phyloP scores from a whole-genome alignment of 495 filamentous ascomycete genomes.

The Penicillium bialowiezense region DNA sequence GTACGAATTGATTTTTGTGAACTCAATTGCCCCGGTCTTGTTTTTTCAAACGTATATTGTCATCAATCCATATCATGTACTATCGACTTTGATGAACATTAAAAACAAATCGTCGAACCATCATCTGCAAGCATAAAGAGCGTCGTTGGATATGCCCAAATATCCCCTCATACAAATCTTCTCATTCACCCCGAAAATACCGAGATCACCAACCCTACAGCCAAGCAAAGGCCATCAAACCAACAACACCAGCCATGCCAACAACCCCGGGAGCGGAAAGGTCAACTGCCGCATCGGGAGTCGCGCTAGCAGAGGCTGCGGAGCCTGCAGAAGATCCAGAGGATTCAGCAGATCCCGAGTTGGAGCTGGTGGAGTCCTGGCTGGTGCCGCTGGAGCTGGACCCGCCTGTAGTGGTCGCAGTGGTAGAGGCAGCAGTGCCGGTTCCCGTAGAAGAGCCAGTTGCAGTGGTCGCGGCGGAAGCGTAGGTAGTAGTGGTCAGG shows the following conservation, averaged over 20 bases:
- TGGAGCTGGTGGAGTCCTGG: slow-evolving; percentile 2
- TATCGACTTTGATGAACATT: background rate
- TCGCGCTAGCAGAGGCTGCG: slow-evolving; percentile 11
- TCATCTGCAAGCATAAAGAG: slow-evolving; percentile 3
- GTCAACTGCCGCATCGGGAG: slow-evolving; percentile 18
- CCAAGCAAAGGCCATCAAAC: slow-evolving; percentile 27
- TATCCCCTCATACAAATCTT: background rate
- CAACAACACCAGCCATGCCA: slow-evolving; percentile 19
- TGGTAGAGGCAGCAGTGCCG: background rate
- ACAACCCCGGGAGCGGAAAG: slow-evolving; percentile 14
- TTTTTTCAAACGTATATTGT: no score
- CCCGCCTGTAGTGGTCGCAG: slow-evolving; percentile 6
- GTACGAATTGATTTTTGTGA: background rate
- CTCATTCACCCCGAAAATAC: background rate
- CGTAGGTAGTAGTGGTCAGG: slow-evolving; percentile 31
- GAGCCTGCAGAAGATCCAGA: background rate
- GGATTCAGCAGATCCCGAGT: background rate
- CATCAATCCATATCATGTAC: slow-evolving; percentile 1
- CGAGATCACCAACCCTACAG: slow-evolving; percentile 11
- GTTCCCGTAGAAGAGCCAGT: slow-evolving; percentile 9
- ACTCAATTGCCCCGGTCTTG: no score
- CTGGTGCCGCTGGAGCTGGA: background rate
- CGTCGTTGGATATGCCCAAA: slow-evolving; percentile 6
- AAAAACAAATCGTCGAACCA: background rate
- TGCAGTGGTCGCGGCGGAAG: slow-evolving; percentile 19